Evolutionary conservation across 169 alveolate species (phyloP).

Genomic region (Toxoplasma gondii): DNA sequence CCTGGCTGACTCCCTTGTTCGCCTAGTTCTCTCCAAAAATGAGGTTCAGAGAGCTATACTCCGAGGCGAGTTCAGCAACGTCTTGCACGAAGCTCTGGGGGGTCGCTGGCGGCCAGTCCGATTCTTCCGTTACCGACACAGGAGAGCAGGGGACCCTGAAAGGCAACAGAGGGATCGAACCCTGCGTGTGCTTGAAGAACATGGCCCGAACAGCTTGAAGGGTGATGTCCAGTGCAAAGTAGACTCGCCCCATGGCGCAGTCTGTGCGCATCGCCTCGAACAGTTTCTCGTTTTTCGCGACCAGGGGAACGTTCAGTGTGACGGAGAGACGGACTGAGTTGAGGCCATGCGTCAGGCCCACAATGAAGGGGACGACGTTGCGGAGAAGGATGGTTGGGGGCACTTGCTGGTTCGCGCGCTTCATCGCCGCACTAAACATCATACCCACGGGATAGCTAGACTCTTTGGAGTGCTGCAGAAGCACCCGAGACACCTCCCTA

Average conservation of each 20-base stretch:
- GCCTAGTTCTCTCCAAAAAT: neutral
- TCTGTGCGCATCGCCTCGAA: neutral
- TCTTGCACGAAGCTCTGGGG: constrained; percentile 2
- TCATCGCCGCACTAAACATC: neutral
- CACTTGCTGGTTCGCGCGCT: neutral
- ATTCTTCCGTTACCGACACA: neutral
- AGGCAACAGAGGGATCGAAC: neutral
- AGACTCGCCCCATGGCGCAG: constrained; percentile 17
- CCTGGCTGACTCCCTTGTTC: neutral
- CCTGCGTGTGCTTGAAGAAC: constrained; percentile 29
- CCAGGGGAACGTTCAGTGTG: constrained; percentile 17
- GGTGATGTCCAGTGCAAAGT: constrained; percentile 23
- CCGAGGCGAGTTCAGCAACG: constrained; percentile 12
- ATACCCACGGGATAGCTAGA: neutral
- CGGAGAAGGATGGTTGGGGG: constrained; percentile 12
- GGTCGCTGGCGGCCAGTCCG: constrained; percentile 1
- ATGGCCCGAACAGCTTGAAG: constrained; percentile 32
- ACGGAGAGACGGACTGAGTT: neutral
- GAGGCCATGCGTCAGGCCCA: constrained; percentile 36
- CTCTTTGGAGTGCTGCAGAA: neutral
- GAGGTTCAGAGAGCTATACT: neutral
- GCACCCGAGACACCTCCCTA: neutral
- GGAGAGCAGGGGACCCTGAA: neutral
- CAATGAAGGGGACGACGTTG: constrained; percentile 7
- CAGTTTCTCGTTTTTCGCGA: neutral